Evolutionary conservation across 2,329 filamentous ascomycete species (phyloP).

Genomic region (Stemphylium vesicarium): DNA sequence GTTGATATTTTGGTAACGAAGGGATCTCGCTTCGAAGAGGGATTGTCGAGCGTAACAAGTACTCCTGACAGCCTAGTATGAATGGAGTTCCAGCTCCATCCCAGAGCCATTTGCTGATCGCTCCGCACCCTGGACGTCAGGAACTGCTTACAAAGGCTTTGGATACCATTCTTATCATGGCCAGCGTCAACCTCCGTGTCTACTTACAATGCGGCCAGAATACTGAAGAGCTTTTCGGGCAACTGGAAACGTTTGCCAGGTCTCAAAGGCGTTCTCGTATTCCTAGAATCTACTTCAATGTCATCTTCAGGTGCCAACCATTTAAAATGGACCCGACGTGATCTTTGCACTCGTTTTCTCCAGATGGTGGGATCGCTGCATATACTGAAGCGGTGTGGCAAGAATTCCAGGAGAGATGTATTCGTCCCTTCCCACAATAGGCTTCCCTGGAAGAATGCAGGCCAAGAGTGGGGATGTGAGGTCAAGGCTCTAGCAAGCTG

Average conservation of each 20-base stretch:
- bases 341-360: neutral
- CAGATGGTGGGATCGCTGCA: neutral
- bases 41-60: slow-evolving; percentile 1
- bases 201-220: slow-evolving; percentile 11
- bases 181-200: slow-evolving; percentile 29
- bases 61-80: slow-evolving; percentile 10
- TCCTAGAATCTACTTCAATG: neutral
- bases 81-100: slow-evolving; percentile 12
- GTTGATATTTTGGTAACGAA: slow-evolving; percentile 22
- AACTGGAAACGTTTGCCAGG: neutral
- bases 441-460: neutral
- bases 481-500: slow-evolving; percentile 16
- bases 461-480: slow-evolving; percentile 13
- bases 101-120: slow-evolving; percentile 25
- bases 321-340: too few relatives aligned
- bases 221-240: neutral
- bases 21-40: slow-evolving; percentile 15
- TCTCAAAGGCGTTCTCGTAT: neutral
- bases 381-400: neutral
- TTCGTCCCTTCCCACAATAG: neutral
- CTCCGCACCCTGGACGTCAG: slow-evolving; percentile 38
- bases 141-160: slow-evolving; percentile 31
- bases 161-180: slow-evolving; percentile 28
- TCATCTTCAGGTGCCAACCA: neutral
- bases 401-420: neutral